A percentile compares a stretch with the other conserved stretches of the same genome.
Evolutionary conservation across 768 basidiomycete species (phyloP).

Genomic region (Hirschioporus abietinus): DNA sequence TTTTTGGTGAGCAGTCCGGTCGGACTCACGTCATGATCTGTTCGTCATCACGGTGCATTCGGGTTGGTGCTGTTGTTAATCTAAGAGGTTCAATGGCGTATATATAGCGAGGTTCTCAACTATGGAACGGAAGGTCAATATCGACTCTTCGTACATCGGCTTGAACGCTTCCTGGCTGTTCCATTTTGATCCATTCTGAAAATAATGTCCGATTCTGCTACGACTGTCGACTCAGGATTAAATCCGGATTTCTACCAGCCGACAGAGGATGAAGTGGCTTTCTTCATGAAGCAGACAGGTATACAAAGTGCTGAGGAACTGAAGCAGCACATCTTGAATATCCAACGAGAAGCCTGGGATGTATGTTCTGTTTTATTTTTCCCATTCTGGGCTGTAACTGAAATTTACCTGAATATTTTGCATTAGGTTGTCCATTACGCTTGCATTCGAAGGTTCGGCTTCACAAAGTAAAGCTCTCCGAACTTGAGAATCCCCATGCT

Average conservation of each 20-base stretch:
- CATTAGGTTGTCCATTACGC: constrained; percentile 23
- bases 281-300: constrained; percentile 26
- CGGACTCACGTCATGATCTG: neutral
- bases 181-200: too few relatives aligned
- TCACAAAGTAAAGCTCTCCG: constrained; percentile 18
- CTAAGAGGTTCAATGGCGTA: neutral
- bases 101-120: neutral
- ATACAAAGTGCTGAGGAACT: constrained; percentile 26
- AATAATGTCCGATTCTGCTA: neutral
- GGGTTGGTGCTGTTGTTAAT: neutral
- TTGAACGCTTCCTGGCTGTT: too few relatives aligned
- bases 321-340: constrained; percentile 26
- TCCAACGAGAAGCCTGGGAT: constrained; percentile 28
- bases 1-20: neutral
- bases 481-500: too few relatives aligned
- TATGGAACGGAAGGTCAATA: neutral
- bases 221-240: neutral
- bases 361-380: constrained; percentile 15
- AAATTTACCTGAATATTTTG: neutral
- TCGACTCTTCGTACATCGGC: neutral
- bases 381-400: neutral
- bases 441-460: constrained; percentile 23
- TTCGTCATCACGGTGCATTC: neutral
- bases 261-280: constrained; percentile 15
- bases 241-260: neutral